Evolutionary conservation across 1,284 basidiomycete genomes (phyloP).

Genomic region (Irpex lacteus): DNA sequence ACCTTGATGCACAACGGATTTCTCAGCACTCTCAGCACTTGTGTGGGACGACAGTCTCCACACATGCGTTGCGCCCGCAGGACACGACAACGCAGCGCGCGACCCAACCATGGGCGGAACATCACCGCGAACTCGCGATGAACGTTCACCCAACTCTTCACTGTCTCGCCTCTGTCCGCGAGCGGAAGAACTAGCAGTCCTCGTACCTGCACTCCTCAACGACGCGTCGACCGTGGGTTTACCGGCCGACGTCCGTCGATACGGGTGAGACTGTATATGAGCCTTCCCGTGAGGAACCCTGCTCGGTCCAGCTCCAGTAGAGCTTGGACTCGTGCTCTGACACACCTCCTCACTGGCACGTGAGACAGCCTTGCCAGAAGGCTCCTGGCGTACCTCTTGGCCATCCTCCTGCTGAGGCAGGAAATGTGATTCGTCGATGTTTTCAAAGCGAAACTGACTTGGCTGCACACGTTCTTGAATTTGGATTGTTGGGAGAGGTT

Average conservation of each 20-base stretch:
- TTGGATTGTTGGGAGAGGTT: constrained; percentile 17
- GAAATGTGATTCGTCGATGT: constrained; percentile 27
- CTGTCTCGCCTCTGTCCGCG: constrained; percentile 5
- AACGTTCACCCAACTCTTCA: constrained; percentile 17
- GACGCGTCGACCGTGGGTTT: constrained; percentile 10
- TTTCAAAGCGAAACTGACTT: constrained; percentile 29
- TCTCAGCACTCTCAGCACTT: constrained; percentile 13
- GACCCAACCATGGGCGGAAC: constrained; percentile 20
- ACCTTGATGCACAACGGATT: constrained; percentile 12
- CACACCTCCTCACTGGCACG: constrained; percentile 21
- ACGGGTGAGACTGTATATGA: constrained; percentile 26
- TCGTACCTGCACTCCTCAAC: constrained; percentile 21
- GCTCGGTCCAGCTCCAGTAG: constrained; percentile 18
- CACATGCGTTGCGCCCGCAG: constrained; percentile 2
- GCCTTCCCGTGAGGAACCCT: constrained; percentile 22
- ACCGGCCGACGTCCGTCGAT: constrained; percentile 25
- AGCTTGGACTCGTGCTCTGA: constrained; percentile 16
- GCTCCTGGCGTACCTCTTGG: constrained; percentile 17
- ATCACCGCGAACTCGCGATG: constrained; percentile 17
- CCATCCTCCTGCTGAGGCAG: constrained; percentile 16
- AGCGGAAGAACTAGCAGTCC: constrained; percentile 15
- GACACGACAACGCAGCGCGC: constrained; percentile 14
- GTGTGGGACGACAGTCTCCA: neutral
- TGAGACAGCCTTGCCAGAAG: constrained; percentile 19
- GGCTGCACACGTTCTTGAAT: constrained; percentile 18